A percentile compares a stretch with the other conserved stretches of the same genome.
phyloP scores from a whole-genome alignment of 2,329 filamentous ascomycete species.

The Dactylellina haptotyla region DNA sequence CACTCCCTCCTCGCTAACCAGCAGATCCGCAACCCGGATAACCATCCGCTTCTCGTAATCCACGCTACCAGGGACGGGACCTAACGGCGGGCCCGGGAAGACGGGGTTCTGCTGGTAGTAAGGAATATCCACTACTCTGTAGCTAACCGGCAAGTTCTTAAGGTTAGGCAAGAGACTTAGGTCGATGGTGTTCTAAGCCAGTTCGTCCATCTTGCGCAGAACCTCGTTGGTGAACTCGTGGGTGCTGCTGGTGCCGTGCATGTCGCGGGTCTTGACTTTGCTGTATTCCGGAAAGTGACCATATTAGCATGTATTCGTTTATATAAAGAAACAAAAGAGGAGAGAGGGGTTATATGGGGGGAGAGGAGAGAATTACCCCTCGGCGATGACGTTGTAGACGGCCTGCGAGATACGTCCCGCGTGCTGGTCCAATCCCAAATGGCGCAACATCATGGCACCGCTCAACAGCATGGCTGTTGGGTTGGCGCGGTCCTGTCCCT shows the following conservation, averaged over 20 bases:
- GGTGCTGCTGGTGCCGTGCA: conserved; percentile 90
- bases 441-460: conserved; percentile 94
- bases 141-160: background rate
- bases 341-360: too few relatives aligned
- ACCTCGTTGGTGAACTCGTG: conserved; percentile 96
- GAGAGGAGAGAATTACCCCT: conserved; percentile 75
- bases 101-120: conserved; percentile 11
- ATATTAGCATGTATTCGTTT: conserved; percentile 59
- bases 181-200: conserved; percentile 32
- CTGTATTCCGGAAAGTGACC: too few relatives aligned
- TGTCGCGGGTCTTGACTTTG: conserved; percentile 88
- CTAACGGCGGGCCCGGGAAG: background rate
- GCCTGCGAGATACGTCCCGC: conserved; percentile 76
- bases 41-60: conserved; percentile 10
- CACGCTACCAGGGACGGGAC: background rate
- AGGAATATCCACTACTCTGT: conserved; percentile 13
- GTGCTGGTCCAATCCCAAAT: conserved; percentile 96
- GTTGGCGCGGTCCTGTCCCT: conserved; percentile 99
- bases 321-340: too few relatives aligned
- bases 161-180: conserved; percentile 10
- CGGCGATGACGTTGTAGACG: conserved; percentile 81
- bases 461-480: conserved; percentile 94
- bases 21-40: conserved; percentile 7
- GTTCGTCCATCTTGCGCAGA: conserved; percentile 86
- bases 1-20: conserved; percentile 22